Evolutionary conservation across 164 flowering plant genomes (phyloP).

Genomic region (Magnolia changhungtana): DNA sequence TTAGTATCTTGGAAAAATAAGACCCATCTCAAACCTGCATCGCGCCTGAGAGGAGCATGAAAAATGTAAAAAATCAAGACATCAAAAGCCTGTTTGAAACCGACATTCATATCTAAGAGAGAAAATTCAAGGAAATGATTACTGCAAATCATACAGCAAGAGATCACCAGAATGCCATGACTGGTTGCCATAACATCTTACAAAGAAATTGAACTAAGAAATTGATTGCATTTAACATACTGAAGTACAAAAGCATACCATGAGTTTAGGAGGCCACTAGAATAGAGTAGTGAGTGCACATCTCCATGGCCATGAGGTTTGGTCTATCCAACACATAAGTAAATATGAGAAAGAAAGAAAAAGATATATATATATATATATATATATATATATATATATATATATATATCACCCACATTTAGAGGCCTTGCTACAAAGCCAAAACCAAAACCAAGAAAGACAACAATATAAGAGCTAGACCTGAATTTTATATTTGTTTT

Average conservation of each 20-base stretch:
- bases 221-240: neutral
- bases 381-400: too few relatives aligned
- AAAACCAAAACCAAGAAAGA: neutral
- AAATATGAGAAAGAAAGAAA: neutral
- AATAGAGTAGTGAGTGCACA: conserved; percentile 92
- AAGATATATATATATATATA: neutral
- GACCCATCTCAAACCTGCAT: conserved; percentile 89
- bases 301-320: conserved; percentile 99
- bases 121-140: neutral
- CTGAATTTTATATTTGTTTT: conserved; percentile 80
- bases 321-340: conserved; percentile 46
- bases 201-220: neutral
- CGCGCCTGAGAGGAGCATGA: conserved; percentile 46
- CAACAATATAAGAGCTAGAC: conserved; percentile 27
- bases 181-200: neutral
- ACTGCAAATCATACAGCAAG: neutral
- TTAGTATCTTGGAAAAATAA: conserved; percentile 98
- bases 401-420: neutral
- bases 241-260: conserved; percentile 45
- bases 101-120: neutral
- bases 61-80: neutral
- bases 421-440: neutral
- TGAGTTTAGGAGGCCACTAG: conserved; percentile 69
- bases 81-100: neutral
- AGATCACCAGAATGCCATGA: neutral